Conservation (phyloP, 805 yeast genomes). For the Hanseniaspora valbyensis region DNA sequence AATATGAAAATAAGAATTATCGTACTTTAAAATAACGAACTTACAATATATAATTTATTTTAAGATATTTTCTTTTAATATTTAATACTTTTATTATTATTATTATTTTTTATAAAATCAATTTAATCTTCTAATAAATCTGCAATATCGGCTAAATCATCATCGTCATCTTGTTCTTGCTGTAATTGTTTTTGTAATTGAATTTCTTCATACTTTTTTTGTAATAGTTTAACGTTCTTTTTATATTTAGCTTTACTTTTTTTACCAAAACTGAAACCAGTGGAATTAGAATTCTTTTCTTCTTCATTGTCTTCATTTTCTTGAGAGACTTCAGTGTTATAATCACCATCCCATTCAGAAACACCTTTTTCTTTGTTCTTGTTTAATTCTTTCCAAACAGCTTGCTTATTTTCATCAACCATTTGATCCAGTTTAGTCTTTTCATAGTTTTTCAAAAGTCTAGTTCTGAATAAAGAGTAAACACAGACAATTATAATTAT, state of each 20-base stretch:
- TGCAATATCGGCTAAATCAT: constrained; percentile 53
- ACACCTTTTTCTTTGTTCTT: constrained; percentile 13
- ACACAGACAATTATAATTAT: constrained; percentile 45
- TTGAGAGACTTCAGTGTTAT: constrained; percentile 27
- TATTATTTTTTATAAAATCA: neutral
- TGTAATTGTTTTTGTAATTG: constrained; percentile 31
- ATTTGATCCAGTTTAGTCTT: constrained; percentile 37
- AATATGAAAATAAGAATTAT: too few relatives aligned
- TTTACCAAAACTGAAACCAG: constrained; percentile 71
- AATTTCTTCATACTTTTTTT: constrained; percentile 33
- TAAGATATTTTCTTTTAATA: too few relatives aligned
- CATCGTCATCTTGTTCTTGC: constrained; percentile 32
- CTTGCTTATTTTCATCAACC: constrained; percentile 22
- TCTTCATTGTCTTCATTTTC: constrained; percentile 30
- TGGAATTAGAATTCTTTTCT: constrained; percentile 30
- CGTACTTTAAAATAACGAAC: too few relatives aligned
- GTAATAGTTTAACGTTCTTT: constrained; percentile 43
- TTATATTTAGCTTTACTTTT: constrained; percentile 51
- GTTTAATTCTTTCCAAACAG: constrained; percentile 7
- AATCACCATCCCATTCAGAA: constrained; percentile 19
- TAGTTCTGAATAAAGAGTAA: constrained; percentile 44
- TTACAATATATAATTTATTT: too few relatives aligned
- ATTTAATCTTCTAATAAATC: constrained; percentile 50
- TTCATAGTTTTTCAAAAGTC: constrained; percentile 42
- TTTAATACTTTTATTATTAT: too few relatives aligned